phyloP scores from a whole-genome alignment of 345 rosid species.

The Gossypium thurberi region DNA sequence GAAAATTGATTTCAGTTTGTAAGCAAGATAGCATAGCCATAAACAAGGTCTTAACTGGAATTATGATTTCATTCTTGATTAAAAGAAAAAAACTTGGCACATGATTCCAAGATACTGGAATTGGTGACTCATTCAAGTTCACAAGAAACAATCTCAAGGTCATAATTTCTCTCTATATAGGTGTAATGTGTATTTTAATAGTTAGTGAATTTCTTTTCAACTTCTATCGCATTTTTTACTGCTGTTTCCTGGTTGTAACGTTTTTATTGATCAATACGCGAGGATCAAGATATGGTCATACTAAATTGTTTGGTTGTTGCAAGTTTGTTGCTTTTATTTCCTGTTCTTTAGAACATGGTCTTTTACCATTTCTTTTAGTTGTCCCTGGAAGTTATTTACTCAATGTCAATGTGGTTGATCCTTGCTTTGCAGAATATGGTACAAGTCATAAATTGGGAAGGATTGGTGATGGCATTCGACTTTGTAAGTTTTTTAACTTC shows the following conservation, averaged over 20 bases:
- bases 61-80: not conserved
- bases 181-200: too few species aligned
- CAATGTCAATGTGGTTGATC: not conserved
- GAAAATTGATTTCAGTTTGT: not conserved
- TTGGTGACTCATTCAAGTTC: too few species aligned
- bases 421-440: conserved; percentile 61
- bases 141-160: too few species aligned
- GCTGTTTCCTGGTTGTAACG: not conserved
- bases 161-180: too few species aligned
- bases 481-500: conserved; percentile 50
- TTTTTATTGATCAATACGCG: not conserved
- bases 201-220: too few species aligned
- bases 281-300: not conserved
- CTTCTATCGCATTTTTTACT: not conserved
- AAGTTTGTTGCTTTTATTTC: not conserved
- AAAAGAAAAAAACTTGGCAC: too few species aligned
- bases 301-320: not conserved
- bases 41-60: not conserved
- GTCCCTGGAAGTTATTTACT: not conserved
- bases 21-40: not conserved
- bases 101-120: too few species aligned
- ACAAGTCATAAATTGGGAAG: conserved; percentile 69
- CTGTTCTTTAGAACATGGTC: not conserved
- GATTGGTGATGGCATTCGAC: conserved; percentile 77
- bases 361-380: not conserved